Evolutionary conservation across 75 land plant species (phyloP), one percentile per base, ranked within the genome.

Genomic region (Chamaecyparis obtusa): DNA sequence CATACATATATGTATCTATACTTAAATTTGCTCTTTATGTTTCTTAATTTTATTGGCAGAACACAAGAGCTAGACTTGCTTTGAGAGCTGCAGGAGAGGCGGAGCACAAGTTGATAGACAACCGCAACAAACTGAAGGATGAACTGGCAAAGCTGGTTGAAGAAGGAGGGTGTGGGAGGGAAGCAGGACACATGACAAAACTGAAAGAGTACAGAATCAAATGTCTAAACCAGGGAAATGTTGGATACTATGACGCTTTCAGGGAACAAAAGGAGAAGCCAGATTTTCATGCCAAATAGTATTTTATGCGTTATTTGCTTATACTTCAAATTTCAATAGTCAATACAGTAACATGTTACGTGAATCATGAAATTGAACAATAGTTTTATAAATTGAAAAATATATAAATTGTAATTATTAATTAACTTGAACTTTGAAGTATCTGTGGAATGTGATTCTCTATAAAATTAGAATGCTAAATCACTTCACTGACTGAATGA

Each of bases 151-250:
- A 64, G 27, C 21, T 64, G 27, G 27, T 48, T n/a, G n/a, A n/a
- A n/a, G n/a, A n/a, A n/a, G n/a, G n/a, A n/a, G n/a, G n/a, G n/a
- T n/a, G n/a, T n/a, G n/a, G n/a, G n/a, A n/a, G n/a, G n/a, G n/a
- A n/a, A 8, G 10, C 0, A 21, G 69, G 69, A 19, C 27, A 24
- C 6, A 64, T 77, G 39, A 33, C 33, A 77, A 37, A 92, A 75
- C 86, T 94, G 16, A 93, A 94, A n/a, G 91, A 93, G 93, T 94
- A 91, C 89, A 48, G 51, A 48, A 48, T 0, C 51, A 48, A 0
- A 9, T 48, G 51, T 48, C 0, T 8, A 1, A 7, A 48, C 9
- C 21, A 0, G 24, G n/a, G n/a, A n/a, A 0, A 5, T 5, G 5
- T 21, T 5, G 69, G 69, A 21, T 64, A 64, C 69, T 64, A 64